Conservation (phyloP, 495 filamentous ascomycete genomes). For the Chaetomium fimeti region DNA sequence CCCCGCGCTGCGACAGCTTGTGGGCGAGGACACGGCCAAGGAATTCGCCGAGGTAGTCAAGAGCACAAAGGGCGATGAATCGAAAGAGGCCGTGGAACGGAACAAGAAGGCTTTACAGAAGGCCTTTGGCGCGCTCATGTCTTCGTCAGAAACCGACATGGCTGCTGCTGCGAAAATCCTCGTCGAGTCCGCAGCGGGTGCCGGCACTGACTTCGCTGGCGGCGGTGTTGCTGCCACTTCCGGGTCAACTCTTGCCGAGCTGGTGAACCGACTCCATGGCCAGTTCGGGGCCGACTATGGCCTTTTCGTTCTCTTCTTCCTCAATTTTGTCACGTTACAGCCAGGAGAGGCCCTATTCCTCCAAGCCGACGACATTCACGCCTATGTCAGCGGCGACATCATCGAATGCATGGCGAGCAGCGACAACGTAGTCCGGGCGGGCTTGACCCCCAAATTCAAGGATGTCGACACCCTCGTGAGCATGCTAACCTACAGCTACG, state of each 20-base stretch:
- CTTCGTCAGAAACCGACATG: conserved; percentile 63
- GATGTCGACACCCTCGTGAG: conserved; percentile 85
- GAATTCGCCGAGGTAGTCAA: conserved; percentile 68
- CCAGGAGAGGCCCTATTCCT: conserved; percentile 95
- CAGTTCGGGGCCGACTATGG: conserved; percentile 48
- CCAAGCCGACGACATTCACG: conserved; percentile 93
- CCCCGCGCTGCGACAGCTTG: conserved; percentile 68
- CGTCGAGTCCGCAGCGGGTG: conserved; percentile 64
- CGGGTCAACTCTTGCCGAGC: conserved; percentile 68
- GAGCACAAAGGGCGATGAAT: conserved; percentile 57
- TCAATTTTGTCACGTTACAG: conserved; percentile 55
- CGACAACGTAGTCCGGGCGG: conserved; percentile 96
- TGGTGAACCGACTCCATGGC: conserved; percentile 71
- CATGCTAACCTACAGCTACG: conserved; percentile 93
- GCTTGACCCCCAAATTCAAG: conserved; percentile 98
- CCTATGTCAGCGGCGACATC: conserved; percentile 93
- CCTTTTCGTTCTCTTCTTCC: conserved; percentile 49
- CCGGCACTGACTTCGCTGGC: conserved; percentile 61
- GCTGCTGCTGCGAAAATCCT: conserved; percentile 63
- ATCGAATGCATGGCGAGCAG: conserved; percentile 98
- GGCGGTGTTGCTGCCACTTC: conserved; percentile 58
- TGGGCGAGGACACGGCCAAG: conserved; percentile 66
- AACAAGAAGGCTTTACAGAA: conserved; percentile 81
- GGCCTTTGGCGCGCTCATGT: conserved; percentile 77
- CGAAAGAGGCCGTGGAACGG: conserved; percentile 48